These are phyloP conservation scores for Lepidium campestre DNA, from an alignment of 441 rosid genomes.

Conservation along the genomic window DNA sequence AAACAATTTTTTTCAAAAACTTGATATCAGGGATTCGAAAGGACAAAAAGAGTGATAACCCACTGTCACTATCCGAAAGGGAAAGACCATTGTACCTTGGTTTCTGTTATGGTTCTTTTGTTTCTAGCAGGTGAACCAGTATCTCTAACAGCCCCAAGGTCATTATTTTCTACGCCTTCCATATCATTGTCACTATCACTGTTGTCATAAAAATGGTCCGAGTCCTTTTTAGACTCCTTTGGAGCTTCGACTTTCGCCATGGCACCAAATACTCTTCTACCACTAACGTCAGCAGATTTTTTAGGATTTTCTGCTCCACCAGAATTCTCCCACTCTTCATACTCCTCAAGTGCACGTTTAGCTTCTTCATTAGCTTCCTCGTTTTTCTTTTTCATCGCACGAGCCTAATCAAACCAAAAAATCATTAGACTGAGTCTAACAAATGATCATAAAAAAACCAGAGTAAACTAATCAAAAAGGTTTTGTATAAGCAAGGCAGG, in stretches of 20 bases:
- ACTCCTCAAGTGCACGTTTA: slow-evolving; percentile 69
- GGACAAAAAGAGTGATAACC: background rate
- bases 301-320: slow-evolving; percentile 37
- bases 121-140: slow-evolving; percentile 33
- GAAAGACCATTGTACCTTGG: slow-evolving; percentile 31
- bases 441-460: background rate
- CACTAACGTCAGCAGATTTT: slow-evolving; percentile 36
- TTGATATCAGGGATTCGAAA: background rate
- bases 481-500: background rate
- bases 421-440: background rate
- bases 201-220: slow-evolving; percentile 40
- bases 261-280: slow-evolving; percentile 80
- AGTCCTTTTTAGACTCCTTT: slow-evolving; percentile 33
- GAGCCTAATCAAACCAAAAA: slow-evolving; percentile 38
- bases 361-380: slow-evolving; percentile 75
- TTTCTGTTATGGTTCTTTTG: slow-evolving; percentile 35
- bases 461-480: background rate
- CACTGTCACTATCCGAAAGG: background rate
- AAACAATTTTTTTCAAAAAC: background rate
- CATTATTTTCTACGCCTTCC: slow-evolving; percentile 35
- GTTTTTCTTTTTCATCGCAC: slow-evolving; percentile 66
- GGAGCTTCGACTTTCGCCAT: slow-evolving; percentile 35
- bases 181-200: slow-evolving; percentile 65
- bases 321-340: slow-evolving; percentile 51
- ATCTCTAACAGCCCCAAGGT: slow-evolving; percentile 24